A percentile compares a stretch with the other conserved stretches of the same genome.
These are phyloP conservation scores for Oidiodendron maius DNA, from an alignment of 495 filamentous ascomycete species.

Conservation along the genomic window DNA sequence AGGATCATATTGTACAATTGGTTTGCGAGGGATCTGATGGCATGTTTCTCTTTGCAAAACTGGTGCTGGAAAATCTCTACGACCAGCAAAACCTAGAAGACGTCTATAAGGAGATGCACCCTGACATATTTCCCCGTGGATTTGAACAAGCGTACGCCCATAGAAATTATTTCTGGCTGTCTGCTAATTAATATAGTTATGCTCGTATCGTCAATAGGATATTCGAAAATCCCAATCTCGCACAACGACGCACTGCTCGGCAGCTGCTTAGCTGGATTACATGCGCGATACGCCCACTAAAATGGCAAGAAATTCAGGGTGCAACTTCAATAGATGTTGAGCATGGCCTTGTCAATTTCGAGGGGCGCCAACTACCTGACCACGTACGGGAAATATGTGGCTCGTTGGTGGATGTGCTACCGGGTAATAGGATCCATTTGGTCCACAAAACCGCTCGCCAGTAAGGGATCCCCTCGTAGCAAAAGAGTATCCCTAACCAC, in stretches of 20 bases:
- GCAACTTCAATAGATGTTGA: constrained; percentile 30
- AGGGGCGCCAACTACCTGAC: constrained; percentile 24
- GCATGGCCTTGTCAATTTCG: constrained; percentile 17
- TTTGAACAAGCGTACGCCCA: constrained; percentile 34
- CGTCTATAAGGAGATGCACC: constrained; percentile 28
- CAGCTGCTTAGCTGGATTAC: constrained; percentile 38
- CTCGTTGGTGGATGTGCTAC: constrained; percentile 34
- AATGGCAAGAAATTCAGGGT: constrained; percentile 41
- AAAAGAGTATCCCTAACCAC: constrained; percentile 19
- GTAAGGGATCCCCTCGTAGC: constrained; percentile 25
- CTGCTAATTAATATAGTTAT: constrained; percentile 26
- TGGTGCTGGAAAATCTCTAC: constrained; percentile 36
- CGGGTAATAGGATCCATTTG: constrained; percentile 29
- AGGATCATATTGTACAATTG: constrained; percentile 12
- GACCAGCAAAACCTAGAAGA: constrained; percentile 24
- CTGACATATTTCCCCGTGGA: constrained; percentile 26
- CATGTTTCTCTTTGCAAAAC: constrained; percentile 44
- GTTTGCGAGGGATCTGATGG: constrained; percentile 21
- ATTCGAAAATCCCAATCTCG: constrained; percentile 11
- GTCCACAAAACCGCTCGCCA: constrained; percentile 38
- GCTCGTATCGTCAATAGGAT: constrained; percentile 32
- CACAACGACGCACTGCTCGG: constrained; percentile 24
- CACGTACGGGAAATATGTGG: constrained; percentile 37
- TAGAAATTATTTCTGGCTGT: background rate
- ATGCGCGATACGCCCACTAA: constrained; percentile 37